Percentiles rank a stretch among this genome's conserved stretches.
Conservation (phyloP, 1,284 basidiomycete species). For the Fomitopsis palustris region DNA sequence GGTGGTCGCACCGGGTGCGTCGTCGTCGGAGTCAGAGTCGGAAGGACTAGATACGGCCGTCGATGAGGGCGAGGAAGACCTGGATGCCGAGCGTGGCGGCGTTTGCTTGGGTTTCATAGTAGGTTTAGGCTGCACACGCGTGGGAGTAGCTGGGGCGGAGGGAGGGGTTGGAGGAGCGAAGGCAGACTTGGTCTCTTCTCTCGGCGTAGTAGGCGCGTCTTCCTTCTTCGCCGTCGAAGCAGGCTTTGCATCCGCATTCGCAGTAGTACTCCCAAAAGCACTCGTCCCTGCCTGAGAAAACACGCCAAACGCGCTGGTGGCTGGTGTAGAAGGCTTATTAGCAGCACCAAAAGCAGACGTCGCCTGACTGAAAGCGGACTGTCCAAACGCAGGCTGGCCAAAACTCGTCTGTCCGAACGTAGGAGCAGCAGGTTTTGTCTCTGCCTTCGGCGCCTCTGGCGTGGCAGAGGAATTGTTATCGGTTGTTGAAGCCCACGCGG, state of each 20-base stretch:
- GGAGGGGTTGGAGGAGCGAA: not conserved
- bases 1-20: conserved; percentile 16
- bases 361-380: conserved; percentile 25
- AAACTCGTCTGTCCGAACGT: conserved; percentile 30
- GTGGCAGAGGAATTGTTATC: not conserved
- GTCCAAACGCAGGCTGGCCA: conserved; percentile 20
- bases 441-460: not conserved
- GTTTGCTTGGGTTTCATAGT: no score
- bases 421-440: conserved; percentile 16
- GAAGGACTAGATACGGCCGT: not conserved
- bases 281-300: conserved; percentile 29
- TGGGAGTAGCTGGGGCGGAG: conserved; percentile 9
- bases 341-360: conserved; percentile 10
- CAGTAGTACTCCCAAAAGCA: conserved; percentile 22
- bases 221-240: conserved; percentile 20
- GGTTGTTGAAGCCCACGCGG: no score
- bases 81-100: not conserved
- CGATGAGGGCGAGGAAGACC: not conserved
- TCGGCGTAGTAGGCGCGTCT: not conserved
- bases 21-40: no score
- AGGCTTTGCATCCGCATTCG: conserved; percentile 19
- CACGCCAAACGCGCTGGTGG: conserved; percentile 22
- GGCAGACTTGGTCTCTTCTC: not conserved
- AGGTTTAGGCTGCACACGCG: not conserved
- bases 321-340: not conserved